These are phyloP conservation scores for Phytophthora niederhauseri DNA, from an alignment of 352 stramenopile genomes.

Conservation along the genomic window DNA sequence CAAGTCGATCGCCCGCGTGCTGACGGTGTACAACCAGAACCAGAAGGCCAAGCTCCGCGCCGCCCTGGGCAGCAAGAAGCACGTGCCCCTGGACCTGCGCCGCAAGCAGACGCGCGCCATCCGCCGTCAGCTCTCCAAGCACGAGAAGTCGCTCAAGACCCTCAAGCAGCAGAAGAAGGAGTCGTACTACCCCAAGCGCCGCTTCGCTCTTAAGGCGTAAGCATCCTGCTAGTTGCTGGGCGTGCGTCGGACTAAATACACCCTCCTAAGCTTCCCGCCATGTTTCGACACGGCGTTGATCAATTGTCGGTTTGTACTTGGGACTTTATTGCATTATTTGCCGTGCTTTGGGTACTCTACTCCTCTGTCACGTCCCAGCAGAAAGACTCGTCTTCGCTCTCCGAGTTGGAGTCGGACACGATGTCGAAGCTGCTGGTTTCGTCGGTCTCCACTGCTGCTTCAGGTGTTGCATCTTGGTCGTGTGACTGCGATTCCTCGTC, in stretches of 20 bases:
- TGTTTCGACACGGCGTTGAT: conserved; percentile 40
- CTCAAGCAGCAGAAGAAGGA: conserved; percentile 96
- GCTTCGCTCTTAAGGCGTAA: conserved; percentile 99
- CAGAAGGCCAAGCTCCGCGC: conserved; percentile 98
- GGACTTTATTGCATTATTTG: conserved; percentile 1
- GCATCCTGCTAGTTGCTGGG: conserved; percentile 33
- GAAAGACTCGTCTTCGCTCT: conserved; percentile 44
- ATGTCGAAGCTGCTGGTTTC: conserved; percentile 51
- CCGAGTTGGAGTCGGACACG: conserved; percentile 63
- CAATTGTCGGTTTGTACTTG: conserved; percentile 19
- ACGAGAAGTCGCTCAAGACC: conserved; percentile 95
- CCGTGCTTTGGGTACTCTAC: conserved; percentile 4
- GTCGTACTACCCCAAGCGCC: conserved; percentile 95
- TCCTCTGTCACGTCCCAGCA: conserved; percentile 32
- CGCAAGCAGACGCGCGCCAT: conserved; percentile 99
- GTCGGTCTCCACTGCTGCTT: conserved; percentile 6
- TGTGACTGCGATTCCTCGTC: conserved; percentile 22
- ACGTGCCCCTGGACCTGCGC: conserved; percentile 98
- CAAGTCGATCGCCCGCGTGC: conserved; percentile 99
- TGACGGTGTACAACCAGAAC: conserved; percentile 99
- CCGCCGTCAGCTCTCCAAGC: conserved; percentile 95
- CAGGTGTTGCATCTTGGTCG: conserved; percentile 15
- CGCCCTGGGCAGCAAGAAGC: conserved; percentile 95
- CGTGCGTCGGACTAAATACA: conserved; percentile 68
- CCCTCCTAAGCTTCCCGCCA: conserved; percentile 67